Conservation (phyloP, 2,329 filamentous ascomycete genomes). For the Talaromyces sp. region DNA sequence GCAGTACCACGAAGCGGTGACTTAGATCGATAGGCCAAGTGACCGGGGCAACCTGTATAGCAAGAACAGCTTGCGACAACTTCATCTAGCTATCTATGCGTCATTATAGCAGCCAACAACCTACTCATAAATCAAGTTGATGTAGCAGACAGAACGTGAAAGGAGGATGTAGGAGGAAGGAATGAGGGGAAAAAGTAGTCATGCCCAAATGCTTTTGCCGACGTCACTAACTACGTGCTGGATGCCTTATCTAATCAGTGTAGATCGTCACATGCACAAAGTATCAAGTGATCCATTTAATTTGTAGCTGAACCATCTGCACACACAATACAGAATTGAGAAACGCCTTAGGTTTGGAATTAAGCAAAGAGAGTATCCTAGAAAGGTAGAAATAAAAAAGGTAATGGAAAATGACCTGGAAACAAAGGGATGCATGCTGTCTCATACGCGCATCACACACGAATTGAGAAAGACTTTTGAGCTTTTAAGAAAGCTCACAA, state of each 20-base stretch:
- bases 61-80: neutral
- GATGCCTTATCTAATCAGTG: constrained; percentile 5
- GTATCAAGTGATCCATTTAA: neutral
- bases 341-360: neutral
- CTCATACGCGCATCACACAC: neutral
- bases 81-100: neutral
- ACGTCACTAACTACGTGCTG: neutral
- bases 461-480: neutral
- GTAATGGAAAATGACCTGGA: neutral
- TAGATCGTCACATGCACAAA: constrained; percentile 1
- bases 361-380: neutral
- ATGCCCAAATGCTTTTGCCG: neutral
- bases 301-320: neutral
- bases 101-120: neutral
- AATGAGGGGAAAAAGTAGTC: neutral
- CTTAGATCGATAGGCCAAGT: neutral
- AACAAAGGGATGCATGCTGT: neutral
- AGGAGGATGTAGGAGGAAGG: neutral
- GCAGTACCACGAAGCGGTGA: neutral
- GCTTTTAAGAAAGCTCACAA: neutral
- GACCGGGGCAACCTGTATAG: too few relatives aligned
- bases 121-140: neutral
- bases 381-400: neutral
- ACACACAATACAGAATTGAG: neutral
- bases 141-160: neutral